phyloP scores from a whole-genome alignment of 352 stramenopile species.

The Phytophthora lateralis region DNA sequence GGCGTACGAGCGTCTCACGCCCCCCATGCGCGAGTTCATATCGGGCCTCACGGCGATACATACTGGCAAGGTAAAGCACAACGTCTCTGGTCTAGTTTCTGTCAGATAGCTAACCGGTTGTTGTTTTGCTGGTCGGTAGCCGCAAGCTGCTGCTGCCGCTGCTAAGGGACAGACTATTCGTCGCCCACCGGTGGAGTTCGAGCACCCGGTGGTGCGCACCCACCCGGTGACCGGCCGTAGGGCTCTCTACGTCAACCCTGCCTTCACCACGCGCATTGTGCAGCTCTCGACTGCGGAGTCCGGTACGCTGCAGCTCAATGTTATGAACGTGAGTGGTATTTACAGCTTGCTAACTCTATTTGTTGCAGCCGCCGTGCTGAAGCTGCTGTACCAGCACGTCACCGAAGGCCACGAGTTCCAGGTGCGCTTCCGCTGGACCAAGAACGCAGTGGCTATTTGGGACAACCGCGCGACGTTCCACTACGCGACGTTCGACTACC shows the following conservation, averaged over 20 bases:
- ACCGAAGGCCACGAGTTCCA: conserved; percentile 28
- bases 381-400: conserved; percentile 26
- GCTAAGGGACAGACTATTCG: conserved; percentile 30
- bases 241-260: conserved; percentile 44
- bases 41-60: conserved; percentile 50
- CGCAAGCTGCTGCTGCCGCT: conserved; percentile 22
- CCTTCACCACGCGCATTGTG: conserved; percentile 47
- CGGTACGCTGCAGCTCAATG: conserved; percentile 11
- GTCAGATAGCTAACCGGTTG: neutral
- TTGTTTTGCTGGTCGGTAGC: conserved; percentile 4
- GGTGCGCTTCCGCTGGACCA: conserved; percentile 31
- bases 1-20: conserved; percentile 51
- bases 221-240: conserved; percentile 31
- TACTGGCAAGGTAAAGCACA: conserved; percentile 36
- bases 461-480: conserved; percentile 31
- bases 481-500: conserved; percentile 33
- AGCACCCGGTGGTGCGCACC: conserved; percentile 48
- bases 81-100: neutral
- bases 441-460: conserved; percentile 34
- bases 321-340: neutral
- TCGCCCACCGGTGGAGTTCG: conserved; percentile 37
- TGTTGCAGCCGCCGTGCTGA: conserved; percentile 21
- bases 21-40: conserved; percentile 37
- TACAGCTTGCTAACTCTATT: neutral
- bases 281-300: conserved; percentile 45